A percentile compares a stretch with the other conserved stretches of the same genome.
Evolutionary conservation across 2,329 filamentous ascomycete genomes (phyloP).

Genomic region (Triangularia verruculosa): DNA sequence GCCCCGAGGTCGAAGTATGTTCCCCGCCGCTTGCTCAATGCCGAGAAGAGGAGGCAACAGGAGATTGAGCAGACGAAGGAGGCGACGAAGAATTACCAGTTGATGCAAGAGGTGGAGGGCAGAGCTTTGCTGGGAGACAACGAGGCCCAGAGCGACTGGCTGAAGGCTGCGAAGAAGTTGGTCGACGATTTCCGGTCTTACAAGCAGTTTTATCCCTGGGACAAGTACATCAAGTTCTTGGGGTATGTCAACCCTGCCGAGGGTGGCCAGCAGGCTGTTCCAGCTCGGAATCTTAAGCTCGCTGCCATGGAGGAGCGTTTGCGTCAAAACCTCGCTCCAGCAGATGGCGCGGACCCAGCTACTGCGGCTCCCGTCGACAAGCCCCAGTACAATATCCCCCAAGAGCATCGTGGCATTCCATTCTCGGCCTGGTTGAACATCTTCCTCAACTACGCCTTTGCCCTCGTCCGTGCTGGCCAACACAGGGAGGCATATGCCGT

Average conservation of each 20-base stretch:
- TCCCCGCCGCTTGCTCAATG: slow-evolving; percentile 45
- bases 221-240: slow-evolving; percentile 60
- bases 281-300: slow-evolving; percentile 41
- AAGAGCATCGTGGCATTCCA: slow-evolving; percentile 64
- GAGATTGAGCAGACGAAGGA: slow-evolving; percentile 38
- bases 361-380: slow-evolving; percentile 22
- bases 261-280: slow-evolving; percentile 34
- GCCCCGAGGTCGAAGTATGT: slow-evolving; percentile 37
- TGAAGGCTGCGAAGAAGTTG: slow-evolving; percentile 56
- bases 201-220: slow-evolving; percentile 64
- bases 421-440: slow-evolving; percentile 87
- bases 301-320: slow-evolving; percentile 56
- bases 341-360: slow-evolving; percentile 31
- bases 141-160: slow-evolving; percentile 51
- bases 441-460: slow-evolving; percentile 82
- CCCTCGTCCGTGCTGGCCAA: slow-evolving; percentile 66
- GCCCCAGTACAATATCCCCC: slow-evolving; percentile 28
- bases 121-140: slow-evolving; percentile 31
- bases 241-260: slow-evolving; percentile 39
- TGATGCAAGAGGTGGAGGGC: slow-evolving; percentile 41
- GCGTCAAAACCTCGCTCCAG: slow-evolving; percentile 42
- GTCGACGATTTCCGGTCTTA: slow-evolving; percentile 62
- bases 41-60: slow-evolving; percentile 43
- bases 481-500: slow-evolving; percentile 73
- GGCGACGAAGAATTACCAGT: slow-evolving; percentile 38